These are phyloP conservation scores for Penicillium robsamsonii DNA, from an alignment of 495 filamentous ascomycete species.

Conservation along the genomic window DNA sequence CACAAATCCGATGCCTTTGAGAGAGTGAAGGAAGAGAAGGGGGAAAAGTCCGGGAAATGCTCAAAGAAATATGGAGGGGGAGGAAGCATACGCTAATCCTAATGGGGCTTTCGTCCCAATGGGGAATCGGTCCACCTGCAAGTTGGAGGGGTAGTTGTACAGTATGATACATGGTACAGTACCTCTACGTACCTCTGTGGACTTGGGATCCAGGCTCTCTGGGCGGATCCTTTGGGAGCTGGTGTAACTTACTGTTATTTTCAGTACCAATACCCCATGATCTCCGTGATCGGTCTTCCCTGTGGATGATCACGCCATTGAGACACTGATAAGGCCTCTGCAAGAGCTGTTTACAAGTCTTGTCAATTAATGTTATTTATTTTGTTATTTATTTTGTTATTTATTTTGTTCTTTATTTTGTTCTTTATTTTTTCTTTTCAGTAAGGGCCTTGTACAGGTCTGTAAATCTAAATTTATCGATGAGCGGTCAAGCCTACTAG, in stretches of 20 bases:
- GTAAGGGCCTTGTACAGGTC: not conserved
- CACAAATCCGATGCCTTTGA: constrained; percentile 27
- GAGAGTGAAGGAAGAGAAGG: constrained; percentile 19
- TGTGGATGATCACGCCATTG: constrained; percentile 11
- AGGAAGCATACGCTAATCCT: constrained; percentile 20
- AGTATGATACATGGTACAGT: not conserved
- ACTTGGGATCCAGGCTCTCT: not conserved
- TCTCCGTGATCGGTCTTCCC: constrained; percentile 10
- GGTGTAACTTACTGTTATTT: constrained; percentile 10
- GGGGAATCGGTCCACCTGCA: constrained; percentile 8
- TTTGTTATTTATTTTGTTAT: not conserved
- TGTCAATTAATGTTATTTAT: not conserved
- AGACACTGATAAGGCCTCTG: constrained; percentile 5
- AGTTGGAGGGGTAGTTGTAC: constrained; percentile 26
- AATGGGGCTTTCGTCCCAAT: constrained; percentile 15
- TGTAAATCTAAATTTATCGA: not conserved
- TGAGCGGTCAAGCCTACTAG: constrained; percentile 4
- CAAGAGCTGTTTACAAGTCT: not conserved
- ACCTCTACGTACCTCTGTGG: not conserved
- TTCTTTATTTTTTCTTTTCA: not conserved
- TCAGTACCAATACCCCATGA: constrained; percentile 7
- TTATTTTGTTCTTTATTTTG: not conserved
- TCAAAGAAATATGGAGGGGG: constrained; percentile 35
- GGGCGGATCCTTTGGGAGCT: not conserved
- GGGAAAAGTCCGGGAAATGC: constrained; percentile 21